Base-by-base conservation (phyloP, 2,329 filamentous ascomycete genomes). In the Talaromyces piceae region DNA sequence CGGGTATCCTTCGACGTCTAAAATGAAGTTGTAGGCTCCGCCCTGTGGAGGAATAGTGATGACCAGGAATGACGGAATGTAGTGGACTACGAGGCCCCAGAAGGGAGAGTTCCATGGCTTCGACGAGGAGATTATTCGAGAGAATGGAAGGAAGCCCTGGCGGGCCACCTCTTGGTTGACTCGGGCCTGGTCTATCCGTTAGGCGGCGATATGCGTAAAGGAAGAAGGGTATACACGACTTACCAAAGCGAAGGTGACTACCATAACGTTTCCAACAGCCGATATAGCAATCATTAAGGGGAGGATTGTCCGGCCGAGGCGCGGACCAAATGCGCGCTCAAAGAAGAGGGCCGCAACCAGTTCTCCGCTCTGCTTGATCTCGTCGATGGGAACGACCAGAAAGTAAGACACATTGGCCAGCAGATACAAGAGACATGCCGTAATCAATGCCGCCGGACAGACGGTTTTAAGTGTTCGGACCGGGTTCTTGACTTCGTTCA, bases 111-210 rank as follows among this genome's bases (percentile, higher is more conserved):
- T 76, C 58, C 87, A 87, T 0, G 85, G 86, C 20, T 75, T 76
- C 0, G 83, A 84, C 0, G 83, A 84, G 0, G 85, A 81, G 0
- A 87, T 68, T 1, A 79, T 54, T 5, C 71, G 71, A 0, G 82
- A 76, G 51, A 77, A 87, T 0, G 86, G 85, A 0, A 89, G 72
- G 51, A 88, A 82, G 0, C 86, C 85, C 59, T 87, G 82, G 16
- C 83, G 75, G 2, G 84, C 85, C 49, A 88, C 81, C 62, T 88
- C 84, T 61, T 88, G 84, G 58, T 87, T 87, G 2, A 87, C 67
- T 2, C 84, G 79, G 4, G 83, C 79, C 81, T 86, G 52, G 1
- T 25, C 30, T 26, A 23, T 30, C 9, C 20, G 23, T 52, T 5
- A 48, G 39, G 33, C 18, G 11, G 11, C n/a, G 33, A 37, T 37